Conservation (phyloP, 2,329 filamentous ascomycete species). For the Mariannaea elegans region DNA sequence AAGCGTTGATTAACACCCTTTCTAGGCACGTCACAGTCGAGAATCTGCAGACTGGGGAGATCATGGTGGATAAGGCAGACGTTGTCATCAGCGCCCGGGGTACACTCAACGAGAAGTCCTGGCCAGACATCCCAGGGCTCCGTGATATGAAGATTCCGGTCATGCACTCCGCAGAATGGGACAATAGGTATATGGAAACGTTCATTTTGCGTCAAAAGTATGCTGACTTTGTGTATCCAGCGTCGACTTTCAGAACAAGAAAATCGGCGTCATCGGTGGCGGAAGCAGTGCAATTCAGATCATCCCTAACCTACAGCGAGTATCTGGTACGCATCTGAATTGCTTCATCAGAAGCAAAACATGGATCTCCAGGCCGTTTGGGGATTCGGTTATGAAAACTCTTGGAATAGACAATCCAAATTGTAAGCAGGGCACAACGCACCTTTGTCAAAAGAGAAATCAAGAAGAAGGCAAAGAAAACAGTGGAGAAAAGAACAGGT, state of each 20-base stretch:
- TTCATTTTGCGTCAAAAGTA: neutral
- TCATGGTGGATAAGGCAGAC: too few relatives aligned
- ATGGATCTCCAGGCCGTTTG: constrained; percentile 1
- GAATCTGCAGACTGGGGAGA: too few relatives aligned
- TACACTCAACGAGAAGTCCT: neutral
- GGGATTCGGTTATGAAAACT: neutral
- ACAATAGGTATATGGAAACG: neutral
- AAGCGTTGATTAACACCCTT: too few relatives aligned
- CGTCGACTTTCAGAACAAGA: neutral
- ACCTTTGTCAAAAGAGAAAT: neutral
- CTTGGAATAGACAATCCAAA: too few relatives aligned
- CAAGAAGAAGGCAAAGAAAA: neutral
- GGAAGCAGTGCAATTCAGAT: constrained; percentile 1
- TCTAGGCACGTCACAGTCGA: too few relatives aligned
- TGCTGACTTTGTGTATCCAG: neutral
- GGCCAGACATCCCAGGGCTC: neutral
- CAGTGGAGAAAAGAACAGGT: too few relatives aligned
- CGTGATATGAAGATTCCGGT: neutral
- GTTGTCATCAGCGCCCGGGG: neutral
- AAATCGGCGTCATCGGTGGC: neutral
- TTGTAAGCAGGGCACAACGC: too few relatives aligned
- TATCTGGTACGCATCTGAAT: neutral
- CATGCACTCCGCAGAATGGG: constrained; percentile 1
- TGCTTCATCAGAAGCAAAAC: neutral
- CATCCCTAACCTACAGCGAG: neutral